These are phyloP conservation scores for Corchorus olitorius DNA, from an alignment of 345 rosid species.

Conservation along the genomic window DNA sequence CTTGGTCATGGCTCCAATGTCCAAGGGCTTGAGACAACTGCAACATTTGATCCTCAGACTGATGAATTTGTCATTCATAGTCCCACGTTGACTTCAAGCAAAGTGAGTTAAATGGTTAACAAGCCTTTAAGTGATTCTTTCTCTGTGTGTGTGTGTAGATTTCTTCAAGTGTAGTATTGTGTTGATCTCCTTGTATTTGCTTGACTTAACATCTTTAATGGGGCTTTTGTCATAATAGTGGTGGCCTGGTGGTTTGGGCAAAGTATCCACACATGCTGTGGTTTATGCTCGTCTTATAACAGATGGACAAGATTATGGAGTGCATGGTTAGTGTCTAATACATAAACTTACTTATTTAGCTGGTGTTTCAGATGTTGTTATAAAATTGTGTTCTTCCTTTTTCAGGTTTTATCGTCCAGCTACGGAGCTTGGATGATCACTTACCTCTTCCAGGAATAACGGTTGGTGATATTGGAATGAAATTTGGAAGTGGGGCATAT, in stretches of 20 bases:
- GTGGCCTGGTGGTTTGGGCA: constrained; percentile 99
- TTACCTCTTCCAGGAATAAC: constrained; percentile 93
- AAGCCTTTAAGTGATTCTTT: constrained; percentile 2
- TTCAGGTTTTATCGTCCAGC: constrained; percentile 94
- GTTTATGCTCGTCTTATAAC: constrained; percentile 89
- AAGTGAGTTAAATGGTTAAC: constrained; percentile 50
- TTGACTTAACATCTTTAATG: not conserved
- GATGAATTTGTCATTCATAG: constrained; percentile 90
- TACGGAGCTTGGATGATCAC: constrained; percentile 93
- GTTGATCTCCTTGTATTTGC: constrained; percentile 10
- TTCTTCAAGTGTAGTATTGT: not conserved
- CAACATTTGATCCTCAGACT: constrained; percentile 88
- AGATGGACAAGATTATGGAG: constrained; percentile 78
- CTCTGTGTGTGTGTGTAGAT: no score
- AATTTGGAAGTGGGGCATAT: constrained; percentile 92
- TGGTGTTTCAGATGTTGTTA: constrained; percentile 18
- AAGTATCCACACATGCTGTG: constrained; percentile 86
- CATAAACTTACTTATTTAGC: not conserved
- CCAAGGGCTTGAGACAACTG: constrained; percentile 98
- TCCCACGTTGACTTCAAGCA: constrained; percentile 92
- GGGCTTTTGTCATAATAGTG: constrained; percentile 49
- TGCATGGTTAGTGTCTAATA: constrained; percentile 63
- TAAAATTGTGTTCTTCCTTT: constrained; percentile 29
- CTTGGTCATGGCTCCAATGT: constrained; percentile 99
- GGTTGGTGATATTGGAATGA: constrained; percentile 91